Base-by-base conservation (phyloP, 176 grass and related monocot genomes). In the Oryza nivara region DNA sequence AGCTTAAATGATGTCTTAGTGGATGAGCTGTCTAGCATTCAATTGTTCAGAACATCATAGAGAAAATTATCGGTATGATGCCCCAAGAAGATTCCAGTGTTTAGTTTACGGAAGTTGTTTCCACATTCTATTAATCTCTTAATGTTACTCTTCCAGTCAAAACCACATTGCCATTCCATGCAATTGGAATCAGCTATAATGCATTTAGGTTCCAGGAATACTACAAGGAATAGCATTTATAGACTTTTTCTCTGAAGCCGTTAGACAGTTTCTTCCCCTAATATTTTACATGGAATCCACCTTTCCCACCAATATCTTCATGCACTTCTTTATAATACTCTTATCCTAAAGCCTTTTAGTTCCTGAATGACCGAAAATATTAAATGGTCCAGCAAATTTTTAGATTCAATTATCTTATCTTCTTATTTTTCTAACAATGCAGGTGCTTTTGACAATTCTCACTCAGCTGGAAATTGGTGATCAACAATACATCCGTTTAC, bases 401-500 rank as follows among this genome's bases (percentile, higher is more conserved):
- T 19, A 34, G 20, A 83, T 89, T 49, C 36, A 58, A 83, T 26
- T 5, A 81, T 74, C 17, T 45, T 45, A 19, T 76, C 89, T 76
- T 34, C 26, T 76, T 41, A 80, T 68, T 68, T 72, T 41, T 73
- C 76, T 26, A 45, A 52, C 67, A 65, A 64, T 86, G 76, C 71
- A 98, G 96, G 96, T 93, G 70, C 85, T 98, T 51, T 86, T 95
- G 77, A 98, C 96, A 47, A 81, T 95, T 54, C 91, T 98, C 76
- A 98, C 93, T 77, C 91, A 93, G 65, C 86, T 98, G 70, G 96
- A 98, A 92, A 98, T 98, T 6, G 91, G 93, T 30, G 93, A 92
- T 72, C 85, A 95, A 60, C 91, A 98, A 81, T 98, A 95, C 88
- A 69, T 98, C 47, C 77, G 73, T 83, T 93, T 95, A 80, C 92